Evolutionary conservation across 345 rosid species (phyloP).

Genomic region (Syzygium aqueum): DNA sequence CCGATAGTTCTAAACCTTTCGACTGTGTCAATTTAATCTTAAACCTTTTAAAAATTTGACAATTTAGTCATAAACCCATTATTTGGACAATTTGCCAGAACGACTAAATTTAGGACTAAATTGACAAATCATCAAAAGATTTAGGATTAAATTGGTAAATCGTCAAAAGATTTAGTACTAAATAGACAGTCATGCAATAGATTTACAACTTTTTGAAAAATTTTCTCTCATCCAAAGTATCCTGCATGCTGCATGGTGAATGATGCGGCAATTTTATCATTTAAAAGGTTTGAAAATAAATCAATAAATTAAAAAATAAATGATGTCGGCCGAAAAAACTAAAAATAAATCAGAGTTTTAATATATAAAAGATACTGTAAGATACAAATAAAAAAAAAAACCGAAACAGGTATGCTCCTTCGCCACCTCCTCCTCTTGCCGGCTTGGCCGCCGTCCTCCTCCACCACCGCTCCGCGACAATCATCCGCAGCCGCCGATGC

Average conservation of each 20-base stretch:
- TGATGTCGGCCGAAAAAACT: background rate
- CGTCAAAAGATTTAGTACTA: too few relatives aligned
- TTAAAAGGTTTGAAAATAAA: fast-evolving
- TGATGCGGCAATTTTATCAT: background rate
- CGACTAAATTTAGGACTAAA: too few relatives aligned
- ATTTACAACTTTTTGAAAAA: too few relatives aligned
- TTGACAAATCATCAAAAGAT: too few relatives aligned
- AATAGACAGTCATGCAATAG: too few relatives aligned
- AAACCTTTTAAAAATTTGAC: too few relatives aligned
- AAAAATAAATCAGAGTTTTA: background rate
- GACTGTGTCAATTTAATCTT: too few relatives aligned
- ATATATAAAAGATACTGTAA: background rate
- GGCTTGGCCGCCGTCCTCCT: background rate
- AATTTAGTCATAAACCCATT: too few relatives aligned
- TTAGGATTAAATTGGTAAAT: too few relatives aligned
- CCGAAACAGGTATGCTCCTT: background rate
- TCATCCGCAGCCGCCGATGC: background rate
- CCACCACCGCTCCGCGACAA: background rate
- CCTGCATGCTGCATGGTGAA: fast-evolving
- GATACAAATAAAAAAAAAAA: too few relatives aligned
- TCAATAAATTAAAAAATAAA: too few relatives aligned
- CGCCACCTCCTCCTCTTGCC: background rate
- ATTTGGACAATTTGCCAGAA: too few relatives aligned
- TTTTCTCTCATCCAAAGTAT: background rate
- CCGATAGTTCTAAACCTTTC: background rate